Percentiles rank a stretch among this genome's conserved stretches.
Evolutionary conservation across 257 asterid genomes (phyloP).

Genomic region (Datura wrightii): DNA sequence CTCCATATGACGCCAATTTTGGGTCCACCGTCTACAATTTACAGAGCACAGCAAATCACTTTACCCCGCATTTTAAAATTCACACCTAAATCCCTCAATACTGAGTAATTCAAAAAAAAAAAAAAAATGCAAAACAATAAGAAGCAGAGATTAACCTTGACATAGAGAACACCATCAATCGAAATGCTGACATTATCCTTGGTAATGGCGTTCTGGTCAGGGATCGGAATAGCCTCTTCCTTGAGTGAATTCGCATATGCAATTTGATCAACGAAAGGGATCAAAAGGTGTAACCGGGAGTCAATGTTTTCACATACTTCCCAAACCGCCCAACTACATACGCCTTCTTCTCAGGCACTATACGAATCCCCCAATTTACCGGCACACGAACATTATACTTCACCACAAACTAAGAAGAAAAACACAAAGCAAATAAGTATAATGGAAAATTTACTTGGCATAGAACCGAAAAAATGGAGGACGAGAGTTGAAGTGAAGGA

Average conservation of each 20-base stretch:
- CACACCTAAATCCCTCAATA: not conserved
- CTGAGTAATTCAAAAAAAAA: not conserved
- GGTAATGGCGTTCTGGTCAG: constrained; percentile 80
- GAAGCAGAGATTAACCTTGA: constrained; percentile 51
- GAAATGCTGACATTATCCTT: constrained; percentile 85
- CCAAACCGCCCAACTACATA: constrained; percentile 81
- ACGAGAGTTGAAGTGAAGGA: constrained; percentile 47
- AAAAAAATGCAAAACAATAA: not conserved
- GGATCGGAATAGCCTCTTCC: constrained; percentile 79
- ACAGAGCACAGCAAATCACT: not conserved
- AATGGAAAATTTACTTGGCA: constrained; percentile 48
- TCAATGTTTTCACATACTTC: constrained; percentile 68
- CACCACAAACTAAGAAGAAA: not conserved
- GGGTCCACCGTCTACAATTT: constrained; percentile 77
- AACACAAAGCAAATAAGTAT: not conserved
- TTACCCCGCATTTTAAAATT: not conserved
- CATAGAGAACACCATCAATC: constrained; percentile 83
- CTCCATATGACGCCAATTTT: constrained; percentile 92
- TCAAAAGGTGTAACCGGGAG: constrained; percentile 78
- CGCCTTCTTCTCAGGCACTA: constrained; percentile 85
- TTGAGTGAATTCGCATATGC: constrained; percentile 84
- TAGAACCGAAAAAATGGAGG: constrained; percentile 59
- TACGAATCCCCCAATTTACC: constrained; percentile 73
- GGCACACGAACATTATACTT: constrained; percentile 66
- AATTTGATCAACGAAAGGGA: constrained; percentile 77